Evolutionary conservation across 306 rosid species (phyloP), one percentile per base, ranked within the genome.

Genomic region (Ormosia emarginata): DNA sequence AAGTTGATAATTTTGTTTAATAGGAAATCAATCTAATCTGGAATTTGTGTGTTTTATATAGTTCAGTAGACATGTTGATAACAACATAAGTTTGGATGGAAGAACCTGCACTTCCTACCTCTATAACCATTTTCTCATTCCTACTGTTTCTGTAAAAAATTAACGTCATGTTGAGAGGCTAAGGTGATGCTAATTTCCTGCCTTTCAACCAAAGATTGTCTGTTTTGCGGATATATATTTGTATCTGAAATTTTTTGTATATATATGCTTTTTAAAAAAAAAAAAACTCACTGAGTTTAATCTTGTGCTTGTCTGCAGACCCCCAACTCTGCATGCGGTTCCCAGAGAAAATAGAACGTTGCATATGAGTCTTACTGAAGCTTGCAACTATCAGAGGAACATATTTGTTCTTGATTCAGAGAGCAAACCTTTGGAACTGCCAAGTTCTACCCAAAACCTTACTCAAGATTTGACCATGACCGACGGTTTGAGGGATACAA

Each of bases 281-380:
- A 37, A 55, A n/a, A n/a, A n/a, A 64, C 1, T 34, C 13, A 36
- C 12, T 58, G 79, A 69, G 43, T 36, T 71, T 79, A 63, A n/a
- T 56, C 61, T 18, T 50, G 68, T 67, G 71, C 52, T 71, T 79
- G 33, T 83, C 87, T 87, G 82, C 89, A 95, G 99, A 87, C 84
- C 93, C 15, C 91, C 95, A 63, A 95, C 98, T 71, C 95, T 95
- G 13, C 90, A 87, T 57, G 99, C 97, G 79, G 89, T 95, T 57
- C 98, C 98, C 75, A 85, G 96, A 81, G 98, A 92, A 85, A 90
- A 89, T 79, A 89, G 89, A 81, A 82, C 88, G 7, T 79, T 95
- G 86, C 94, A 87, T 59, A 64, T 85, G 83, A 90, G 93, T 73
- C 94, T 90, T 77, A 73, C 84, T 24, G 99, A 91, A 76, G 83